These are phyloP conservation scores for Blastobotrys muscicola DNA, from an alignment of 805 yeast genomes.

Conservation along the genomic window DNA sequence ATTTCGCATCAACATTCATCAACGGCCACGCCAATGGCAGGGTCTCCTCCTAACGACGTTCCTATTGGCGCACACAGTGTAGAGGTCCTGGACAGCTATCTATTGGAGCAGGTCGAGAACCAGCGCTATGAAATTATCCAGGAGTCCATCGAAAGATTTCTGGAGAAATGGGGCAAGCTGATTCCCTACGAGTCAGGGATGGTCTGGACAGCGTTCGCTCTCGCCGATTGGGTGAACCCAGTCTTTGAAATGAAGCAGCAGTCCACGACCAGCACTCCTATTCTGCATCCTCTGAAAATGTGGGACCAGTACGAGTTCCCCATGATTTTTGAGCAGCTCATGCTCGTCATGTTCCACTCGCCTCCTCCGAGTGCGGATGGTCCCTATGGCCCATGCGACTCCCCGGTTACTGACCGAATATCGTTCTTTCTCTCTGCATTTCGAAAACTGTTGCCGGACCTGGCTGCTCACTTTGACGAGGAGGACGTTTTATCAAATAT, in stretches of 20 bases:
- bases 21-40: constrained; percentile 6
- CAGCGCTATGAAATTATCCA: constrained; percentile 33
- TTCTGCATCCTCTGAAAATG: constrained; percentile 6
- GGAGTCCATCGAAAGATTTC: constrained; percentile 51
- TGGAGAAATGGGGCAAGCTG: constrained; percentile 68
- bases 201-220: constrained; percentile 78
- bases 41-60: constrained; percentile 1
- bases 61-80: constrained; percentile 2
- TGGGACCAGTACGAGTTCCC: constrained; percentile 23
- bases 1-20: constrained; percentile 7
- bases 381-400: constrained; percentile 25
- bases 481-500: constrained; percentile 60
- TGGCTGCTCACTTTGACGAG: constrained; percentile 65
- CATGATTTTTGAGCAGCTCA: constrained; percentile 65
- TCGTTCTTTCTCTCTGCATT: constrained; percentile 58
- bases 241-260: constrained; percentile 22
- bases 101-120: constrained; percentile 13
- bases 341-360: constrained; percentile 64
- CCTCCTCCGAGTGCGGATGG: constrained; percentile 40
- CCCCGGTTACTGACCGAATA: constrained; percentile 51
- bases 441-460: constrained; percentile 59
- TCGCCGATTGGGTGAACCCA: constrained; percentile 86
- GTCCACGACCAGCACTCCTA: constrained; percentile 9
- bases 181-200: constrained; percentile 74
- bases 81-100: constrained; percentile 8